A percentile compares a stretch with the other conserved stretches of the same genome.
Evolutionary conservation across 805 yeast species (phyloP).

Genomic region (Pichia occidentalis): DNA sequence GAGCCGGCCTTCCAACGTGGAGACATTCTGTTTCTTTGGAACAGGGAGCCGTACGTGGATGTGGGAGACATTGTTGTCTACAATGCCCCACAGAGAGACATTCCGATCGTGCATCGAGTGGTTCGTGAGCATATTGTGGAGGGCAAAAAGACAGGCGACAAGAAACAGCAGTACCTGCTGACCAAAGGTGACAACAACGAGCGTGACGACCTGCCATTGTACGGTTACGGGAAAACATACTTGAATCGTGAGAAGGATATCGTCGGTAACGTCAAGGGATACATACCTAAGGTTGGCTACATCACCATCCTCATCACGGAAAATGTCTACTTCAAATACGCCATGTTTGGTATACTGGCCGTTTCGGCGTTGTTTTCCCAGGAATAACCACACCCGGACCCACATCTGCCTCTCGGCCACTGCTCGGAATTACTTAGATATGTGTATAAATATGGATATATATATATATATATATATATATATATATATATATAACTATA

Average conservation of each 20-base stretch:
- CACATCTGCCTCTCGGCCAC: no score
- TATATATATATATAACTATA: no score
- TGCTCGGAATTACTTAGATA: no score
- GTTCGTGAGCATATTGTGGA: conserved; percentile 66
- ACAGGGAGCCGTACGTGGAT: conserved; percentile 55
- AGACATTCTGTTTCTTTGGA: conserved; percentile 87
- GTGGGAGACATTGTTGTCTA: conserved; percentile 96
- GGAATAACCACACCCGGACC: conserved; percentile 33
- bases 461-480: no score
- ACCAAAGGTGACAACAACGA: conserved; percentile 97
- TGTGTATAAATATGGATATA: no score
- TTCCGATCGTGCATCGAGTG: conserved; percentile 97
- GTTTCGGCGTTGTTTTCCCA: conserved; percentile 57
- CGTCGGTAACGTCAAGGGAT: conserved; percentile 88
- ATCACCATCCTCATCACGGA: conserved; percentile 88
- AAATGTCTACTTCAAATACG: conserved; percentile 73
- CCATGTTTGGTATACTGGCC: conserved; percentile 68
- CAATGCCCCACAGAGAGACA: conserved; percentile 66
- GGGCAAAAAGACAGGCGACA: conserved; percentile 15
- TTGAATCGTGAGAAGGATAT: conserved; percentile 72
- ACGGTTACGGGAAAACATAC: conserved; percentile 69
- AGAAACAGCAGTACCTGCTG: conserved; percentile 51
- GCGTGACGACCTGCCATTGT: conserved; percentile 81
- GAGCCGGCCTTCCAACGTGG: conserved; percentile 99
- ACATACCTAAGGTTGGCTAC: conserved; percentile 85